phyloP scores from a whole-genome alignment of 1,139 yeast genomes.

The Trichomonascaceae sp. region DNA sequence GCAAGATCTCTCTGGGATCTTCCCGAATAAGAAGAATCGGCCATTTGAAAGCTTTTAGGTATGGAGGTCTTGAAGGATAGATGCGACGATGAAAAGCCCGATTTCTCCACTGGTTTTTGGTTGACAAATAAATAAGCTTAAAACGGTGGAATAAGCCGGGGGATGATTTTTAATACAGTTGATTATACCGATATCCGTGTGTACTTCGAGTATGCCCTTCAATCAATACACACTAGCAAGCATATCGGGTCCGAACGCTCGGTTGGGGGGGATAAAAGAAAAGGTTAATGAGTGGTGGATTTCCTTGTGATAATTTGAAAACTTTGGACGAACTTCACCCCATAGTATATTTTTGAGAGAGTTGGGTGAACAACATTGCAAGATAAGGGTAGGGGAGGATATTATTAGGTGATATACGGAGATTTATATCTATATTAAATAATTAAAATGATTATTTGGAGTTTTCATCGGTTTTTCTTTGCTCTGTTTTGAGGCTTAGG shows the following conservation, averaged over 20 bases:
- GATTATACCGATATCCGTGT: background rate
- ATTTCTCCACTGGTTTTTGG: background rate
- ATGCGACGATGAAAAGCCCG: background rate
- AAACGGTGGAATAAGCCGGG: background rate
- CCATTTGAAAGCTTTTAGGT: constrained; percentile 1
- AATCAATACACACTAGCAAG: background rate
- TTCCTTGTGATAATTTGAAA: background rate
- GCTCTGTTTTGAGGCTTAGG: too few relatives aligned
- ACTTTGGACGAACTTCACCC: background rate
- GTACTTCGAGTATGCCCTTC: background rate
- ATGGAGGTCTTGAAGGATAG: background rate
- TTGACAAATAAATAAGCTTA: background rate
- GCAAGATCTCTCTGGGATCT: constrained; percentile 28
- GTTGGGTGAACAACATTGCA: too few relatives aligned
- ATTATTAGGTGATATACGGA: too few relatives aligned
- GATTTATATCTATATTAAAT: too few relatives aligned
- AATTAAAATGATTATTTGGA: too few relatives aligned
- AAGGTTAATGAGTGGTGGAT: background rate
- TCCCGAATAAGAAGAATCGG: constrained; percentile 7
- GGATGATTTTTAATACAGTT: background rate
- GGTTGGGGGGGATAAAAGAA: background rate
- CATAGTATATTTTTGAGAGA: background rate
- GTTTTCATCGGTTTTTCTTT: too few relatives aligned
- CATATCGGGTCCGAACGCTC: background rate
- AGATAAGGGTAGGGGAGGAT: too few relatives aligned